Evolutionary conservation across 1,284 basidiomycete genomes (phyloP).

Genomic region (Leucoagaricus sp.): DNA sequence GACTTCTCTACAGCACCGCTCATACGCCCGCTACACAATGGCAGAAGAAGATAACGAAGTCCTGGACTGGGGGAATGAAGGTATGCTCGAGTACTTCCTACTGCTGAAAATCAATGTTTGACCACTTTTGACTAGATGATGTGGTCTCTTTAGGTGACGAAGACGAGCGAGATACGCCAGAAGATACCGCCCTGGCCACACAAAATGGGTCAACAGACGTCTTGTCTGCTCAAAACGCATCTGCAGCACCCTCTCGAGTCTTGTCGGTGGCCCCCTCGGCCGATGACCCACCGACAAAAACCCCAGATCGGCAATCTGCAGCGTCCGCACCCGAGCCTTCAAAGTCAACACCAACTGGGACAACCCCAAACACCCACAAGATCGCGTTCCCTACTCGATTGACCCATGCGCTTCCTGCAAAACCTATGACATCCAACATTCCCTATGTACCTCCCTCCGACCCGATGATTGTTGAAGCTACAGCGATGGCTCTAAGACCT

Average conservation of each 20-base stretch:
- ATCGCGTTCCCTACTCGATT: slow-evolving; percentile 28
- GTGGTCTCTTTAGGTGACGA: slow-evolving; percentile 72
- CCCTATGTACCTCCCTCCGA: slow-evolving; percentile 58
- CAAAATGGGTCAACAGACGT: slow-evolving; percentile 6
- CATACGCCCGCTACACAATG: slow-evolving; percentile 41
- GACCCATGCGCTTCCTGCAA: slow-evolving; percentile 72
- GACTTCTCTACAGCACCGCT: slow-evolving; percentile 18
- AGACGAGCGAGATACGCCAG: slow-evolving; percentile 46
- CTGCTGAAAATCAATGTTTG: slow-evolving; percentile 46
- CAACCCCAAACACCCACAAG: slow-evolving; percentile 31
- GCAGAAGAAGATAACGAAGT: slow-evolving; percentile 68
- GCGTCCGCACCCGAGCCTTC: slow-evolving; percentile 19
- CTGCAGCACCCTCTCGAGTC: slow-evolving; percentile 1
- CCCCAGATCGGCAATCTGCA: not conserved
- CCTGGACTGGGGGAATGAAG: slow-evolving; percentile 77
- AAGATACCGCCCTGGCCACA: slow-evolving; percentile 20
- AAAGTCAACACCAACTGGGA: slow-evolving; percentile 26
- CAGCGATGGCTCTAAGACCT: slow-evolving; percentile 49
- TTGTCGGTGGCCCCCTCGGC: not conserved
- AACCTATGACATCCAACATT: slow-evolving; percentile 57
- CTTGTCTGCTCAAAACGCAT: slow-evolving; percentile 14
- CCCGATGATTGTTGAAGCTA: slow-evolving; percentile 56
- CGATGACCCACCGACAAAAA: slow-evolving; percentile 5
- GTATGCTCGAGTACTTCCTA: slow-evolving; percentile 29
- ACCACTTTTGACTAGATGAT: slow-evolving; percentile 39